Base-by-base conservation (phyloP, 768 basidiomycete genomes). In the Leccinum uliginosum region DNA sequence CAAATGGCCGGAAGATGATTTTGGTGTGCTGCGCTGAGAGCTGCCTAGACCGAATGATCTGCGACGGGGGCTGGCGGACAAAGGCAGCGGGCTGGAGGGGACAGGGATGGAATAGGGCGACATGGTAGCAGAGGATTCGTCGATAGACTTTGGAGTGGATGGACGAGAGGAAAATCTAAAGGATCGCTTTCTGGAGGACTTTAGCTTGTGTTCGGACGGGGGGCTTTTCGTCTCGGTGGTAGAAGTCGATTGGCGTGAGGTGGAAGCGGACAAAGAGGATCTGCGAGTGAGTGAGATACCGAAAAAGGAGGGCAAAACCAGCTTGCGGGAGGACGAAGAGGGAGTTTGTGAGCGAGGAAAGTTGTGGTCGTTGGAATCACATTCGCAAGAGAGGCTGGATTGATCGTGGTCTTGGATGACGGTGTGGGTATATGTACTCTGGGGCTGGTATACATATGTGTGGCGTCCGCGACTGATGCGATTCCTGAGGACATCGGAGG, bases 401-500 rank as follows among this genome's bases (percentile, higher is more conserved):
- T 55, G 63, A 26, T 63, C 58, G 51, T 62, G 60, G 53, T 66
- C 58, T 45, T 29, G 27, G 24, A 34, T 8, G n/a, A 53, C 51
- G 3, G 57, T 45, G 43, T 55, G 61, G 51, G 62, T 53, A 45
- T 70, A 58, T 0, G 53, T 47, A 27, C 40, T 59, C 46, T 55
- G 63, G 23, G 56, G 47, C 26, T 54, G 62, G 59, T 49, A 49
- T 24, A 56, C 38, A 35, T 67, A 69, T 15, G 60, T 56, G 38
- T 61, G 59, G 50, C 65, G 67, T 11, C 49, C 50, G 32, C 49
- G 54, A 15, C 57, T 56, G 21, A 59, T 7, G 47, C 63, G 65
- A n/a, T 59, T 62, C 56, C 64, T 58, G 29, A 61, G n/a, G 21
- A 54, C 45, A 72, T 82, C 70, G 24, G 81, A 81, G 0, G 83